These are phyloP conservation scores for Stachybotrys echinatus DNA, from an alignment of 2,329 filamentous ascomycete genomes.

Conservation along the genomic window DNA sequence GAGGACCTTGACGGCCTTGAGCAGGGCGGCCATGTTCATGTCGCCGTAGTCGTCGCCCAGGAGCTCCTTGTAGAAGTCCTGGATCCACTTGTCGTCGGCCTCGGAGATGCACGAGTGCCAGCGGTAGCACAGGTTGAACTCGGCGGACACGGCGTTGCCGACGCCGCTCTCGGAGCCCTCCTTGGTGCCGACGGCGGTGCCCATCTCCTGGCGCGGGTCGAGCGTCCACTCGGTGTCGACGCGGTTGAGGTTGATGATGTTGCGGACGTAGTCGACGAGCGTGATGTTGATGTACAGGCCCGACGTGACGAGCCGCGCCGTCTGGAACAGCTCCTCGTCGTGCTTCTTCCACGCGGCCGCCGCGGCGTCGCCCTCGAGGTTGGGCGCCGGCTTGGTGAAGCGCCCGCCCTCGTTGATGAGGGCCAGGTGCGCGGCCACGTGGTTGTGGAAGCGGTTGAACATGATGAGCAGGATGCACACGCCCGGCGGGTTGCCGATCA, in stretches of 20 bases:
- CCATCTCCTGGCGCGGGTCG: constrained; percentile 68
- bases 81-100: constrained; percentile 76
- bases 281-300: constrained; percentile 77
- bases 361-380: constrained; percentile 42
- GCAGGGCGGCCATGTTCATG: constrained; percentile 55
- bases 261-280: constrained; percentile 71
- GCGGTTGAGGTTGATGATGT: constrained; percentile 58
- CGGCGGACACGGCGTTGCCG: constrained; percentile 78
- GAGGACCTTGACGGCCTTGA: constrained; percentile 57
- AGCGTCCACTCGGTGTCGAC: constrained; percentile 73
- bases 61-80: constrained; percentile 59
- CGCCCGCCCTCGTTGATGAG: constrained; percentile 80
- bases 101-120: constrained; percentile 77
- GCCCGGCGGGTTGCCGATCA: constrained; percentile 67
- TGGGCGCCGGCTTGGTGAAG: constrained; percentile 60
- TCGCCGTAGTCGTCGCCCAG: constrained; percentile 50
- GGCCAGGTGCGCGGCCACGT: constrained; percentile 72
- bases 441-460: constrained; percentile 84
- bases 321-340: constrained; percentile 76
- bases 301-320: constrained; percentile 66
- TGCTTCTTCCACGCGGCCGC: constrained; percentile 58
- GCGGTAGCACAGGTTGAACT: constrained; percentile 85
- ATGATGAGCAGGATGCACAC: constrained; percentile 69
- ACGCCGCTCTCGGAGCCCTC: constrained; percentile 62
- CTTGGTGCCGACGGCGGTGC: constrained; percentile 45